phyloP scores from a whole-genome alignment of 2,329 filamentous ascomycete species.

The Curvularia lunata region DNA sequence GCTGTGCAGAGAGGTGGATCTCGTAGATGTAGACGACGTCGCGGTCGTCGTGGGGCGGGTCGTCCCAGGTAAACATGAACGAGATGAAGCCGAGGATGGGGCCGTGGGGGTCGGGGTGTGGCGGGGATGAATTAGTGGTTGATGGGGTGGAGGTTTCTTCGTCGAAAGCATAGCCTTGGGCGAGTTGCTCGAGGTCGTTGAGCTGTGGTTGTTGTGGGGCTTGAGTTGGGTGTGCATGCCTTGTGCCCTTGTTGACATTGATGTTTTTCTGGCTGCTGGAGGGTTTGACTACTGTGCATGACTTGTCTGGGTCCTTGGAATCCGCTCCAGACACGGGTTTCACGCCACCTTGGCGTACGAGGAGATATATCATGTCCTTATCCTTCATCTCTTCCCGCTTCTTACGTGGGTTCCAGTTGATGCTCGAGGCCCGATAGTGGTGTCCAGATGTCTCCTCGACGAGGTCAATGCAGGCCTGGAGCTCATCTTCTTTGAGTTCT shows the following conservation, averaged over 20 bases:
- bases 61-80: slow-evolving; percentile 73
- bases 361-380: slow-evolving; percentile 70
- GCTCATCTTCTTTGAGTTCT: slow-evolving; percentile 47
- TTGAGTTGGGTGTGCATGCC: neutral
- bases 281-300: neutral
- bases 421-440: slow-evolving; percentile 68
- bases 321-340: neutral
- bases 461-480: slow-evolving; percentile 60
- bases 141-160: neutral
- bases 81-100: slow-evolving; percentile 56
- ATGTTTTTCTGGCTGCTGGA: neutral
- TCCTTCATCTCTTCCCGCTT: slow-evolving; percentile 74
- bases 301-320: neutral
- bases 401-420: slow-evolving; percentile 66
- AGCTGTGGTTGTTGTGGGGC: neutral
- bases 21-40: slow-evolving; percentile 80
- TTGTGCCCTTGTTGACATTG: neutral
- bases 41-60: slow-evolving; percentile 47
- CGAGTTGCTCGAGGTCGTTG: neutral
- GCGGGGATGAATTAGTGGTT: neutral
- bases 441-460: slow-evolving; percentile 68
- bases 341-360: slow-evolving; percentile 48
- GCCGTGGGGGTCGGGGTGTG: neutral
- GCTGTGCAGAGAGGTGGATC: slow-evolving; percentile 67
- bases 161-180: neutral